A percentile compares a stretch with the other conserved stretches of the same genome.
Evolutionary conservation across 768 basidiomycete genomes (phyloP).

Genomic region (Psilocybe subaeruginosa): DNA sequence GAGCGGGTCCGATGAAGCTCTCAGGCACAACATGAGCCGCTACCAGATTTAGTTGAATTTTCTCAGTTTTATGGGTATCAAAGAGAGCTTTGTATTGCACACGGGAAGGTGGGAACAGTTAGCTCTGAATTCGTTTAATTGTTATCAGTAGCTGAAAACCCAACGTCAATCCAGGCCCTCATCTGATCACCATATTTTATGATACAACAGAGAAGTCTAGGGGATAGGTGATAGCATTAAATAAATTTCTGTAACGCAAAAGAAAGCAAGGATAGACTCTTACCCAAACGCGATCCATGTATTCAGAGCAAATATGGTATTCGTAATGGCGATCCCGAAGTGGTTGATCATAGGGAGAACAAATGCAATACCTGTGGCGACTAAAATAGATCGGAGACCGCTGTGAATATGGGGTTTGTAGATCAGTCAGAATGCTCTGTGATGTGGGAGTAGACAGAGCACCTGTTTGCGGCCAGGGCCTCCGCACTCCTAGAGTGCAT

Average conservation of each 20-base stretch:
- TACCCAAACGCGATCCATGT: constrained; percentile 56
- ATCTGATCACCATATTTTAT: constrained; percentile 59
- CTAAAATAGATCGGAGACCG: constrained; percentile 47
- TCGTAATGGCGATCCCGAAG: constrained; percentile 53
- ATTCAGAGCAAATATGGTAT: constrained; percentile 46
- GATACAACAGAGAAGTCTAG: constrained; percentile 52
- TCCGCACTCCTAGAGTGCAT: constrained; percentile 66
- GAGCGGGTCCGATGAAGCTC: background rate
- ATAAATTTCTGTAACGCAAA: background rate
- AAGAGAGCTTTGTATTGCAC: too few species aligned
- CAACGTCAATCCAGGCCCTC: constrained; percentile 59
- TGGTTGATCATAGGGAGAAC: constrained; percentile 58
- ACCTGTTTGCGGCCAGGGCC: constrained; percentile 60
- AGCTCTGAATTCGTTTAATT: constrained; percentile 23
- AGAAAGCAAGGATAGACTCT: constrained; percentile 21
- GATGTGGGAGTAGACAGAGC: background rate
- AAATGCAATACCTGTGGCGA: constrained; percentile 43
- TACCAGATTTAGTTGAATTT: background rate
- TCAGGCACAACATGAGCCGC: too few species aligned
- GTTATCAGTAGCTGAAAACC: constrained; percentile 46
- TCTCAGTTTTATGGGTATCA: background rate
- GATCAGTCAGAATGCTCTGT: background rate
- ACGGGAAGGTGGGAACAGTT: background rate
- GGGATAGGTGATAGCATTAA: constrained; percentile 3
- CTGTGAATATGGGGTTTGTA: constrained; percentile 17